Conservation (phyloP, 202 grass and related monocot genomes). For the Saccharum hybrid region DNA sequence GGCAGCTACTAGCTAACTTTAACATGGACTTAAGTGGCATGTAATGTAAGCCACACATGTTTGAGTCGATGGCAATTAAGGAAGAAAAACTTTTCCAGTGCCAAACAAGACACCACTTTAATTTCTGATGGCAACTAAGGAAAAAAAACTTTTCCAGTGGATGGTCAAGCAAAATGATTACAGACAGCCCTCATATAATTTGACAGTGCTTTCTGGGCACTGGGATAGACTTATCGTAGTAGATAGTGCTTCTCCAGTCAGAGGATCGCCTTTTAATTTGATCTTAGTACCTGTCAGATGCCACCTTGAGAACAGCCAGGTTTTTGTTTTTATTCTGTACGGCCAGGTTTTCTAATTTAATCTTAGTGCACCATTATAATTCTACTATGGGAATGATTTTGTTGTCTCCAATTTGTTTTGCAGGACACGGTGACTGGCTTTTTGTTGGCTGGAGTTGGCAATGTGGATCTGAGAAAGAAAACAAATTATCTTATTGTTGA, state of each 20-base stretch:
- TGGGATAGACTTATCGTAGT: neutral
- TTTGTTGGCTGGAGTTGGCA: slow-evolving; percentile 88
- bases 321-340: neutral
- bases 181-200: neutral
- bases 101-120: neutral
- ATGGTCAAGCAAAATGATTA: neutral
- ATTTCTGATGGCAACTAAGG: neutral
- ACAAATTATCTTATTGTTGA: slow-evolving; percentile 96
- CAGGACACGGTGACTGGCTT: slow-evolving; percentile 92
- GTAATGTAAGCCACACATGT: neutral
- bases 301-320: neutral
- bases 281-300: neutral
- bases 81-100: neutral
- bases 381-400: neutral
- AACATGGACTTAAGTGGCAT: neutral
- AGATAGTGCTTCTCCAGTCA: neutral
- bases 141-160: neutral
- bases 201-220: neutral
- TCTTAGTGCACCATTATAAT: neutral
- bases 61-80: neutral
- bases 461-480: slow-evolving; percentile 88
- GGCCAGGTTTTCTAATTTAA: neutral
- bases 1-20: neutral
- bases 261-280: neutral
- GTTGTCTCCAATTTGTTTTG: slow-evolving; percentile 18